Evolutionary conservation across 805 yeast species (phyloP).

Genomic region (Hemisphaericaspora nanyangensis): DNA sequence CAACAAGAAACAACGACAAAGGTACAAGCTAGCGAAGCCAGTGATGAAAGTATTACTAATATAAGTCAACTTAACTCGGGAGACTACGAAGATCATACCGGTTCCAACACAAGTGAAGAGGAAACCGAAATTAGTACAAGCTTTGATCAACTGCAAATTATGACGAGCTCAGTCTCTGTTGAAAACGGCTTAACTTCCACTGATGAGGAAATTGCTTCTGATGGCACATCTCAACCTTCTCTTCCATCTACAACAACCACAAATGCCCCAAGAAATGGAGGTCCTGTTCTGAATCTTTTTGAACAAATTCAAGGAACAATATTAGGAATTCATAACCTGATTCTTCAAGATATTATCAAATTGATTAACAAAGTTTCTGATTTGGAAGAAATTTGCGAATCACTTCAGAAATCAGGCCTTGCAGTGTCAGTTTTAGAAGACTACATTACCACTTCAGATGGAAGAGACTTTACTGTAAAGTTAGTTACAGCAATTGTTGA

Average conservation of each 20-base stretch:
- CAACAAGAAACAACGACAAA: background rate
- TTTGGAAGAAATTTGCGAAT: slow-evolving; percentile 7
- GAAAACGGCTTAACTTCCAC: background rate
- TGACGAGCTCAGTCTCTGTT: background rate
- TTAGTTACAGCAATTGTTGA: slow-evolving; percentile 6
- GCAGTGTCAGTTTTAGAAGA: slow-evolving; percentile 11
- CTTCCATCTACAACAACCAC: background rate
- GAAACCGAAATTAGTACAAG: no score
- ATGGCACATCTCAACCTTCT: background rate
- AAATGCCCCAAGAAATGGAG: background rate
- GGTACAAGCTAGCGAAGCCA: background rate
- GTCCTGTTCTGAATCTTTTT: background rate
- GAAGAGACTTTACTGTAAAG: slow-evolving; percentile 7
- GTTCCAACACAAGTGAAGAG: background rate
- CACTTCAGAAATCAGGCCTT: slow-evolving; percentile 13
- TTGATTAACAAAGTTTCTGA: slow-evolving; percentile 7
- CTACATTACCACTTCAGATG: slow-evolving; percentile 8
- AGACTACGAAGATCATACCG: background rate
- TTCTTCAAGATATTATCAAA: slow-evolving; percentile 5
- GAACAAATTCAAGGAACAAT: background rate
- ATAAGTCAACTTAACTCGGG: background rate
- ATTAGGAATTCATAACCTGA: slow-evolving; percentile 2
- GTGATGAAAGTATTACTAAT: background rate
- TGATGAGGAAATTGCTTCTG: background rate
- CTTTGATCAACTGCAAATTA: no score